Percentiles rank a stretch among this genome's conserved stretches.
These are phyloP conservation scores for Blastosporella zonata DNA, from an alignment of 1,284 basidiomycete genomes.

Conservation along the genomic window DNA sequence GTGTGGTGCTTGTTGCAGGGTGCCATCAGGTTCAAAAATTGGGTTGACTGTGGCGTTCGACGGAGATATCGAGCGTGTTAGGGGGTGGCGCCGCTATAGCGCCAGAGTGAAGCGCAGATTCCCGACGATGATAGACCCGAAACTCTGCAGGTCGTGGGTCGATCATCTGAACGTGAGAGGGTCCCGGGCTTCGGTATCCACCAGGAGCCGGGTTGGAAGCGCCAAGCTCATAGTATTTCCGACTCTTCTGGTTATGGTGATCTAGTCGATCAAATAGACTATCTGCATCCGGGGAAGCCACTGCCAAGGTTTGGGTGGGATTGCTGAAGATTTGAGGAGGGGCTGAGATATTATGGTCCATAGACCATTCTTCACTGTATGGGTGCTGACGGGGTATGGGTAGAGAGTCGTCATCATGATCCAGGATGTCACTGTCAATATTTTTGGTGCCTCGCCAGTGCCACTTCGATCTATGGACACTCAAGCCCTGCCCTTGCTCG, in stretches of 20 bases:
- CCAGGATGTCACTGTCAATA: conserved; percentile 1
- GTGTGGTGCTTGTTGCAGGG: no score
- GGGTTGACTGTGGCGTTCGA: no score
- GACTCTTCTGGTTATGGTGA: background rate
- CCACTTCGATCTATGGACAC: conserved; percentile 1
- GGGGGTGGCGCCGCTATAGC: background rate
- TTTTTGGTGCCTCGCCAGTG: background rate
- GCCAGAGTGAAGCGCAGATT: conserved; percentile 4
- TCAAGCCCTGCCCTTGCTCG: conserved; percentile 18
- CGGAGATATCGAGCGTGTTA: background rate
- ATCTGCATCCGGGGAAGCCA: conserved; percentile 20
- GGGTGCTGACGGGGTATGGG: conserved; percentile 31
- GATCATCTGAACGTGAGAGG: conserved; percentile 3
- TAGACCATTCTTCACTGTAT: background rate
- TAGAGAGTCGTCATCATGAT: conserved; percentile 40
- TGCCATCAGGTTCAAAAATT: no score
- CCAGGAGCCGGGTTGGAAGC: background rate
- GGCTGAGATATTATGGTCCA: conserved; percentile 11
- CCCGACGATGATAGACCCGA: conserved; percentile 11
- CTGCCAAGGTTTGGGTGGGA: background rate
- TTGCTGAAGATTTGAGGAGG: conserved; percentile 16
- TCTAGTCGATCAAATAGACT: conserved; percentile 30
- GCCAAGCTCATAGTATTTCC: conserved; percentile 7
- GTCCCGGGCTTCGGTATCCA: background rate
- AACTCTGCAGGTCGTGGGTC: background rate